A percentile compares a stretch with the other conserved stretches of the same genome.
Evolutionary conservation across 371 early-diverging fungal genomes (phyloP).

Genomic region (Rhizomucor pusillus): DNA sequence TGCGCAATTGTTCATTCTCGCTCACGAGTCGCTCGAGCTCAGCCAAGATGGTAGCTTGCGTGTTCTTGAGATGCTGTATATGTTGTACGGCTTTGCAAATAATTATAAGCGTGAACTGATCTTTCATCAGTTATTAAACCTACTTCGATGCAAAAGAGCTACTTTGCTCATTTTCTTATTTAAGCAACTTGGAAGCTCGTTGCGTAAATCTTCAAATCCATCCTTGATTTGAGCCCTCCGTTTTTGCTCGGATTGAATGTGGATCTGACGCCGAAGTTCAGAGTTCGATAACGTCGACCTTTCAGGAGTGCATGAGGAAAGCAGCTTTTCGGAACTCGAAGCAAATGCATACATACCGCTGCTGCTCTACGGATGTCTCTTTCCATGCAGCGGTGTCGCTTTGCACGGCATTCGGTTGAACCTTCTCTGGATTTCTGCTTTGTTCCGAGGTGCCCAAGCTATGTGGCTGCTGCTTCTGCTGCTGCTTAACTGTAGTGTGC

Average conservation of each 20-base stretch:
- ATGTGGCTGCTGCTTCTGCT: too few relatives aligned
- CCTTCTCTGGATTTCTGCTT: too few relatives aligned
- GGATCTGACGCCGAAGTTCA: slow-evolving; percentile 53
- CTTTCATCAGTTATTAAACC: not conserved
- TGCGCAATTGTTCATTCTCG: slow-evolving; percentile 49
- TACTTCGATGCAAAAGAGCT: slow-evolving; percentile 49
- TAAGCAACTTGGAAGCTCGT: slow-evolving; percentile 49
- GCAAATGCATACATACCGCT: too few relatives aligned
- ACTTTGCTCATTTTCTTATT: slow-evolving; percentile 61
- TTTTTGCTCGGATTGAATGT: slow-evolving; percentile 63
- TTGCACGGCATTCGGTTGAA: too few relatives aligned
- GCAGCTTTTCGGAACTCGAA: too few relatives aligned
- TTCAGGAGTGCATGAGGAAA: too few relatives aligned
- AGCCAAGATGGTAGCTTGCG: slow-evolving; percentile 36
- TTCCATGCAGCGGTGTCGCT: too few relatives aligned
- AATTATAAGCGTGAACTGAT: not conserved
- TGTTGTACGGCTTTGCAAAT: slow-evolving; percentile 37
- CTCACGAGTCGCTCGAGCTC: slow-evolving; percentile 38
- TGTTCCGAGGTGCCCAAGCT: too few relatives aligned
- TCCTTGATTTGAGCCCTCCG: slow-evolving; percentile 61
- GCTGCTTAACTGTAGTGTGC: too few relatives aligned
- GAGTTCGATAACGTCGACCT: slow-evolving; percentile 17
- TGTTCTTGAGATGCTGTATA: slow-evolving; percentile 47
- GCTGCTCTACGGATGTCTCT: too few relatives aligned
- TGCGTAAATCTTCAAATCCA: slow-evolving; percentile 55